These are phyloP conservation scores for Arxiozyma slooffiae DNA, from an alignment of 1,139 yeast genomes.

Conservation along the genomic window DNA sequence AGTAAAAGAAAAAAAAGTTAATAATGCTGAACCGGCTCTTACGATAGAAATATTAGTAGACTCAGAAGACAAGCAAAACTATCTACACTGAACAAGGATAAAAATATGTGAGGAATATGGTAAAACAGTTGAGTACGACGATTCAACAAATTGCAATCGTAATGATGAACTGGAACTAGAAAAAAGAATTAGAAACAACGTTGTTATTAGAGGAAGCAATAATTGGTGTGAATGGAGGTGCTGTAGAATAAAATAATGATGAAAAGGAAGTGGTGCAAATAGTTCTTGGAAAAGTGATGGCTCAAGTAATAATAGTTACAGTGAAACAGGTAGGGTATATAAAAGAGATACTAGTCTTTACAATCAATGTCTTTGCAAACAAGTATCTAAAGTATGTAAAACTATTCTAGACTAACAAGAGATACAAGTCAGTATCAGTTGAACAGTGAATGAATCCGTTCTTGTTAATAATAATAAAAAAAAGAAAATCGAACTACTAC, in stretches of 20 bases:
- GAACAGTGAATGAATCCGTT: constrained; percentile 11
- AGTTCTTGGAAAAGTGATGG: no score
- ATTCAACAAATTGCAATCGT: background rate
- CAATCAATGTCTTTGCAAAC: constrained; percentile 1
- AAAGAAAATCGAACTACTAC: background rate
- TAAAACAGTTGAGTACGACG: background rate
- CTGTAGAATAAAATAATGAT: background rate
- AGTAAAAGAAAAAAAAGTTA: background rate
- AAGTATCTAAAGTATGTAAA: constrained; percentile 10
- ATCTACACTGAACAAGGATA: no score
- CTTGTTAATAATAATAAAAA: constrained; percentile 1
- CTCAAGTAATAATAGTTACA: no score
- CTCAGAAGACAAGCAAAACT: background rate
- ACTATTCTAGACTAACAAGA: constrained; percentile 39
- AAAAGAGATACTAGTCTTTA: background rate
- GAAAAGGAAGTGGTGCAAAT: background rate
- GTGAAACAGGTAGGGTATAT: background rate
- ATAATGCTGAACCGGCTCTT: background rate
- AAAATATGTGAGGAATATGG: no score
- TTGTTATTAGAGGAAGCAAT: background rate
- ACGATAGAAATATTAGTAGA: background rate
- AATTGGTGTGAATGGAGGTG: background rate
- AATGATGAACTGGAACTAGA: background rate
- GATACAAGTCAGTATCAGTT: constrained; percentile 32
- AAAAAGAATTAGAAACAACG: background rate